Evolutionary conservation across 441 rosid genomes (phyloP).

Genomic region (Daphne laureola): DNA sequence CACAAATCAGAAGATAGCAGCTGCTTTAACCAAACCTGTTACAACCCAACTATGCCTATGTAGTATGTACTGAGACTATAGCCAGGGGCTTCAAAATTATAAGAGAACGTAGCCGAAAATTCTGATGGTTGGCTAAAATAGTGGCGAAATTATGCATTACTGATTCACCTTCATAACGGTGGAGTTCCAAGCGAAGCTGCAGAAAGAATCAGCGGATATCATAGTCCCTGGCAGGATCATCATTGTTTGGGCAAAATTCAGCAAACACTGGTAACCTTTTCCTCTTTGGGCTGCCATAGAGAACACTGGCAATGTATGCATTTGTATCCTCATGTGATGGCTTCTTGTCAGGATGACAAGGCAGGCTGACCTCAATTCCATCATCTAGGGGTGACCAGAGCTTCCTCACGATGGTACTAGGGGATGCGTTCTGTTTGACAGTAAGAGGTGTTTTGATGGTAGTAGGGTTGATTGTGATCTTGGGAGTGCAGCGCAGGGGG

Average conservation of each 20-base stretch:
- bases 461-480: slow-evolving; percentile 11
- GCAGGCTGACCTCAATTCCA: slow-evolving; percentile 31
- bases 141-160: too few relatives aligned
- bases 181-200: too few relatives aligned
- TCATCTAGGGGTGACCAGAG: slow-evolving; percentile 50
- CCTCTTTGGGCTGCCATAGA: slow-evolving; percentile 20
- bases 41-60: too few relatives aligned
- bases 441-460: slow-evolving; percentile 13
- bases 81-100: too few relatives aligned
- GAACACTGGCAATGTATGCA: slow-evolving; percentile 21
- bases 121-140: too few relatives aligned
- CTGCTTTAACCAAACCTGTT: too few relatives aligned
- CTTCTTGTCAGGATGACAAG: slow-evolving; percentile 12
- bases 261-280: slow-evolving; percentile 33
- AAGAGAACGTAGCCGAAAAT: too few relatives aligned
- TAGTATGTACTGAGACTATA: too few relatives aligned
- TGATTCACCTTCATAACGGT: too few relatives aligned
- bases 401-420: not conserved
- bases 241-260: slow-evolving; percentile 19
- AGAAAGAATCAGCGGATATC: too few relatives aligned
- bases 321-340: slow-evolving; percentile 23
- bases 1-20: too few relatives aligned
- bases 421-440: slow-evolving; percentile 3
- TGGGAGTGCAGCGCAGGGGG: slow-evolving; percentile 3
- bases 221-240: slow-evolving; percentile 1